Conservation (phyloP, 805 yeast species). For the Candida jianshihensis region DNA sequence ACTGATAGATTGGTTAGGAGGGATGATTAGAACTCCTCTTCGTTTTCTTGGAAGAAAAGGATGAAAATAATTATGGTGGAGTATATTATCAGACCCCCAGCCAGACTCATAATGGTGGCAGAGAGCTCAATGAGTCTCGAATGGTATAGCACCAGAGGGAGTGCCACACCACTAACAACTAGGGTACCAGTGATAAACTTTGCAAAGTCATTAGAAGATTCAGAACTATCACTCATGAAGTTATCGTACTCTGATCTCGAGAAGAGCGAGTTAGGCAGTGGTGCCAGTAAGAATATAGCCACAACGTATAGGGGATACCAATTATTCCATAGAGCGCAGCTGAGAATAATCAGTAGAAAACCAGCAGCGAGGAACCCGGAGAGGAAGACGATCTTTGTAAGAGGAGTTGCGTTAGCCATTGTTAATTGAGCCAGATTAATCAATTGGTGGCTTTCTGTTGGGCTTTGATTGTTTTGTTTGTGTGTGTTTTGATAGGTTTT, state of each 20-base stretch:
- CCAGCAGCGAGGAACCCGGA: constrained; percentile 82
- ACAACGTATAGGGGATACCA: constrained; percentile 85
- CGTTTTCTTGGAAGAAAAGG: constrained; percentile 54
- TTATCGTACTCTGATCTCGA: constrained; percentile 41
- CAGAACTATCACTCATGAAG: constrained; percentile 51
- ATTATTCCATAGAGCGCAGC: constrained; percentile 82
- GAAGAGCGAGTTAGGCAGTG: constrained; percentile 61
- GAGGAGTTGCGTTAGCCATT: constrained; percentile 38
- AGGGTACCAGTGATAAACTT: constrained; percentile 73
- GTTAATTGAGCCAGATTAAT: not conserved
- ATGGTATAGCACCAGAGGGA: constrained; percentile 76
- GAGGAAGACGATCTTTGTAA: constrained; percentile 71
- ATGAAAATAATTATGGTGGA: constrained; percentile 79
- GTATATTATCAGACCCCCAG: constrained; percentile 82
- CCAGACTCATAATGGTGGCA: constrained; percentile 70
- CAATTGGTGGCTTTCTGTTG: not conserved
- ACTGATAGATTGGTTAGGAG: too few species aligned
- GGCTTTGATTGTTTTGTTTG: not conserved
- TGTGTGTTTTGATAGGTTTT: too few species aligned
- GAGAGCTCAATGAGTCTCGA: constrained; percentile 59
- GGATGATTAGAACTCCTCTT: constrained; percentile 27
- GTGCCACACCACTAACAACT: constrained; percentile 63
- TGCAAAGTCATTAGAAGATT: constrained; percentile 64
- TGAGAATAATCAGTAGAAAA: constrained; percentile 76
- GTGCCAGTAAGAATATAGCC: constrained; percentile 61